Conservation (phyloP, 202 grass and related monocot species). For the Panicum hallii region DNA sequence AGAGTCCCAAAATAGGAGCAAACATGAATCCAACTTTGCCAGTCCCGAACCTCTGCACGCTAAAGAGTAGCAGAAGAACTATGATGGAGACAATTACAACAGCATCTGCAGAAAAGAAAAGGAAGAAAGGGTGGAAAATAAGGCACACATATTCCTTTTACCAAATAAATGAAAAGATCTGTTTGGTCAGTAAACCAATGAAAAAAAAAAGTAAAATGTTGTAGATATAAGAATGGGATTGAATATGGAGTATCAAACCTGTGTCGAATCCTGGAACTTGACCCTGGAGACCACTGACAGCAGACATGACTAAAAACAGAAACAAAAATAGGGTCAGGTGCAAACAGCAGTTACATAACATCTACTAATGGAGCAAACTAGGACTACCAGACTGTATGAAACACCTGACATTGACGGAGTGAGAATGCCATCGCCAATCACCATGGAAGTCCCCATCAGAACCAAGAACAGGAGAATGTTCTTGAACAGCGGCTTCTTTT, state of each 20-base stretch:
- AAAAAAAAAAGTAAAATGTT: background rate
- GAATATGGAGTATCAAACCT: conserved; percentile 50
- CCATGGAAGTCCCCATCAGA: conserved; percentile 94
- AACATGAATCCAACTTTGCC: conserved; percentile 98
- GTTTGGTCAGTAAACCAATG: conserved; percentile 13
- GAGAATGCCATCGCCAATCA: conserved; percentile 98
- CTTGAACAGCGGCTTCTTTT: conserved; percentile 78
- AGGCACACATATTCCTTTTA: conserved; percentile 14
- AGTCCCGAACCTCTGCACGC: conserved; percentile 93
- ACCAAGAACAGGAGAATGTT: conserved; percentile 84
- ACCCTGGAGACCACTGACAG: conserved; percentile 94
- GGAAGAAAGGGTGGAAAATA: conserved; percentile 21
- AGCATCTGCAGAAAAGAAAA: conserved; percentile 64
- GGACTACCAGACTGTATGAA: conserved; percentile 36
- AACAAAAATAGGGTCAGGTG: conserved; percentile 41
- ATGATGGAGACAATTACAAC: conserved; percentile 84
- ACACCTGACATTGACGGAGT: conserved; percentile 98
- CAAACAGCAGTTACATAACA: conserved; percentile 6
- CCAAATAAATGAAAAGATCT: conserved; percentile 27
- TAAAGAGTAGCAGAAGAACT: conserved; percentile 85
- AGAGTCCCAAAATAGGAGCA: conserved; percentile 84
- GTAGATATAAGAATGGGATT: conserved; percentile 1
- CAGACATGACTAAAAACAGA: conserved; percentile 84
- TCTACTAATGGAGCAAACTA: conserved; percentile 13
- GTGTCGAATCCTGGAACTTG: conserved; percentile 79